A percentile compares a stretch with the other conserved stretches of the same genome.
phyloP scores from a whole-genome alignment of 129 eudicot species.

The Arctium minus region DNA sequence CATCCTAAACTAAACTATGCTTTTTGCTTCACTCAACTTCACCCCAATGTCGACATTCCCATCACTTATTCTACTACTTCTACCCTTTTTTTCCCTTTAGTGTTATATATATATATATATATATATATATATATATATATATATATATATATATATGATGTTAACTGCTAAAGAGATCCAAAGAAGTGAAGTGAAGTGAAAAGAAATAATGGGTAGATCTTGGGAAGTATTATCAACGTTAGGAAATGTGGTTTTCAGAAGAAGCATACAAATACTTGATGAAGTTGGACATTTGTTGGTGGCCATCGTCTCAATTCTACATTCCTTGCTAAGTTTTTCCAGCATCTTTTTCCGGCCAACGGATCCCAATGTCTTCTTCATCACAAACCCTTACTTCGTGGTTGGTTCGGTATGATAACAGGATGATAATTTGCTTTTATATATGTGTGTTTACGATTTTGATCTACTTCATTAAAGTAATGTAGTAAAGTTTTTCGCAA shows the following conservation, averaged over 20 bases:
- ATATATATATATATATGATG: background rate
- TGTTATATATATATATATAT: background rate
- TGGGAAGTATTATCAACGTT: slow-evolving; percentile 3
- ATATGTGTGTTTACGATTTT: background rate
- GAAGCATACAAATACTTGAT: background rate
- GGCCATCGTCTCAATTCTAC: slow-evolving; percentile 5
- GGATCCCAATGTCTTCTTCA: background rate
- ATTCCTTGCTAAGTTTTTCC: background rate
- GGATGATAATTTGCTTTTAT: too few relatives aligned
- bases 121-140: background rate
- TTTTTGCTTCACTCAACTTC: slow-evolving; percentile 1
- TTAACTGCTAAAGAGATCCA: background rate
- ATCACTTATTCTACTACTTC: background rate
- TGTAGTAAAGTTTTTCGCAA: background rate
- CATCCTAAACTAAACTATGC: slow-evolving; percentile 2
- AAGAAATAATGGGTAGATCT: slow-evolving; percentile 9
- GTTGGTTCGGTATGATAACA: background rate
- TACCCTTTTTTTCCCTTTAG: background rate
- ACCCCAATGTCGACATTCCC: slow-evolving; percentile 13
- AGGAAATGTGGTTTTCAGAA: background rate
- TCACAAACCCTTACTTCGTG: slow-evolving; percentile 4
- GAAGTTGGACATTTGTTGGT: background rate
- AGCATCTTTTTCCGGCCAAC: background rate
- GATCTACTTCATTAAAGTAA: background rate
- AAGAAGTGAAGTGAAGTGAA: slow-evolving; percentile 12